Conservation (phyloP, 768 basidiomycete genomes). For the Suillus weaverae region DNA sequence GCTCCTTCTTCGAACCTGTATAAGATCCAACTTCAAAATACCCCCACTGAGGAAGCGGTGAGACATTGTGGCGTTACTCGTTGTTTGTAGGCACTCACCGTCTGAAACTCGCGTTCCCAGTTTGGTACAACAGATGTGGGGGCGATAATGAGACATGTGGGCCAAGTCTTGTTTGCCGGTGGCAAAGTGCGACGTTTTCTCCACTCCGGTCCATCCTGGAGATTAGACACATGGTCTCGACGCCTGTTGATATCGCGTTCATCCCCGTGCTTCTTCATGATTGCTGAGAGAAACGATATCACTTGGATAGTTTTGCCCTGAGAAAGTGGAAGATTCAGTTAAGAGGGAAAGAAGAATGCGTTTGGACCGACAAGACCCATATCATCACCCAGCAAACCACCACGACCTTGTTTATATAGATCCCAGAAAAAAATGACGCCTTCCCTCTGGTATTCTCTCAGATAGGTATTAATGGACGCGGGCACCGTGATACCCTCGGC, state of each 20-base stretch:
- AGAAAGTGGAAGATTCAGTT: conserved; percentile 8
- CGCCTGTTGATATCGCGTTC: conserved; percentile 65
- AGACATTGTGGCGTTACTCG: background rate
- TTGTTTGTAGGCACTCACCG: conserved; percentile 42
- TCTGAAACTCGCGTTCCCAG: conserved; percentile 88
- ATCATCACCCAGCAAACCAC: conserved; percentile 91
- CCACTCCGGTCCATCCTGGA: conserved; percentile 65
- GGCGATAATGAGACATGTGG: conserved; percentile 85
- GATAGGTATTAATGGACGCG: conserved; percentile 73
- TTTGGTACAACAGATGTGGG: conserved; percentile 83
- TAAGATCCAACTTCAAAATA: conserved; percentile 88
- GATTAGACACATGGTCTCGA: conserved; percentile 58
- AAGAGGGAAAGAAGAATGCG: conserved; percentile 2
- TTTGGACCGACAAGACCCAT: conserved; percentile 74
- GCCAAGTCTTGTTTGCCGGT: conserved; percentile 71
- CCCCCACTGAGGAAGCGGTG: conserved; percentile 65
- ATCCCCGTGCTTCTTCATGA: conserved; percentile 82
- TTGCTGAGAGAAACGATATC: conserved; percentile 84
- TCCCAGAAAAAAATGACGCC: conserved; percentile 82
- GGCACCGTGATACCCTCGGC: conserved; percentile 54
- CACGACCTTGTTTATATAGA: conserved; percentile 63
- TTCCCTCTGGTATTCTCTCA: conserved; percentile 90
- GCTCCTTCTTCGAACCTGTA: conserved; percentile 50
- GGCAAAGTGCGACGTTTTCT: conserved; percentile 53
- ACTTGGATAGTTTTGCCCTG: conserved; percentile 94